A percentile compares a stretch with the other conserved stretches of the same genome.
phyloP scores from a whole-genome alignment of 2,329 filamentous ascomycete genomes.

The Penicillium sp. region DNA sequence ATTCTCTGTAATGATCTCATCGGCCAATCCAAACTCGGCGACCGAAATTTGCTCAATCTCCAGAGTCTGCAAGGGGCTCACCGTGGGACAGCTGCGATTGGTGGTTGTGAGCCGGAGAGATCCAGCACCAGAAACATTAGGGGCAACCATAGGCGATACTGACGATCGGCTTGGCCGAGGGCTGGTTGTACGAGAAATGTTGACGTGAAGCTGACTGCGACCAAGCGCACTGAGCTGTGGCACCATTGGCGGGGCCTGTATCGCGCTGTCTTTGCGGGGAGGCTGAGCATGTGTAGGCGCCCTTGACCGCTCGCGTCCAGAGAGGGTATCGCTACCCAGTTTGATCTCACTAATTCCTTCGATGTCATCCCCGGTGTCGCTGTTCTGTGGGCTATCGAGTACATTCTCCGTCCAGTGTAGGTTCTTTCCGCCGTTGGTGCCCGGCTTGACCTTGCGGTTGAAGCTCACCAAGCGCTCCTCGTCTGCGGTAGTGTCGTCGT shows the following conservation, averaged over 20 bases:
- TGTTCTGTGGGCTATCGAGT: conserved; percentile 69
- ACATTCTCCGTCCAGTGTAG: conserved; percentile 91
- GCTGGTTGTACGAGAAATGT: conserved; percentile 39
- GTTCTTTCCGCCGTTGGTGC: conserved; percentile 80
- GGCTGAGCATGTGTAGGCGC: conserved; percentile 35
- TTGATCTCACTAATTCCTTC: conserved; percentile 41
- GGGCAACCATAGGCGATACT: conserved; percentile 43
- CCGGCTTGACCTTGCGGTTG: conserved; percentile 67
- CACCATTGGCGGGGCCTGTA: conserved; percentile 39
- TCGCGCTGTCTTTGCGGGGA: conserved; percentile 45
- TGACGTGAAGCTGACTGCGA: conserved; percentile 31
- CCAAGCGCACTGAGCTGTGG: conserved; percentile 36
- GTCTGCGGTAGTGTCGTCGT: conserved; percentile 84
- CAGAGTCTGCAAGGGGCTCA: conserved; percentile 77
- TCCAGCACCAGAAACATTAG: conserved; percentile 34
- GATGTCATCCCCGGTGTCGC: conserved; percentile 66
- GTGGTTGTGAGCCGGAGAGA: conserved; percentile 55
- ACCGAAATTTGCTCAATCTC: conserved; percentile 90
- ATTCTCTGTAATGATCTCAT: conserved; percentile 90
- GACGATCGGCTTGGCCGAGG: conserved; percentile 43
- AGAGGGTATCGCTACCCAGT: conserved; percentile 48
- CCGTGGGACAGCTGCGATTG: conserved; percentile 55
- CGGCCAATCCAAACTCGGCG: conserved; percentile 79
- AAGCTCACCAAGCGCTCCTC: conserved; percentile 86
- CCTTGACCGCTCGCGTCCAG: conserved; percentile 43